Evolutionary conservation across 495 filamentous ascomycete species (phyloP).

Genomic region (Usnea hakonensis): DNA sequence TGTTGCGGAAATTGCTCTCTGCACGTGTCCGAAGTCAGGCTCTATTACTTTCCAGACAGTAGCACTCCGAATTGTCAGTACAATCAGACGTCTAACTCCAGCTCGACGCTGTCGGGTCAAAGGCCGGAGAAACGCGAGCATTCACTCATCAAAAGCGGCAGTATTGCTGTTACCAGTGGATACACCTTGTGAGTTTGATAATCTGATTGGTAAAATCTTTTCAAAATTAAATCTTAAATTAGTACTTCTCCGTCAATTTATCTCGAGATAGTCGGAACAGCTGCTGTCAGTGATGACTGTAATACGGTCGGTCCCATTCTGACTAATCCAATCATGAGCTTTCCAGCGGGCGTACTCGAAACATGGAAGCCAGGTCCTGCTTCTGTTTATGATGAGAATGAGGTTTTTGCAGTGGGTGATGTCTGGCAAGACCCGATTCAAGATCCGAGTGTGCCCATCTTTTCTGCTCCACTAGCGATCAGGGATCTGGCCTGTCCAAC

Average conservation of each 20-base stretch:
- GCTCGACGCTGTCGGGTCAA: neutral
- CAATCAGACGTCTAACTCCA: neutral
- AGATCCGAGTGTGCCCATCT: too few relatives aligned
- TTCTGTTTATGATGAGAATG: too few relatives aligned
- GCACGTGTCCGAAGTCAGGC: neutral
- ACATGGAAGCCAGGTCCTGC: neutral
- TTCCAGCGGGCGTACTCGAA: slow-evolving; percentile 8
- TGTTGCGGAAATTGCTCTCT: slow-evolving; percentile 3
- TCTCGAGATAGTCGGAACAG: slow-evolving; percentile 8
- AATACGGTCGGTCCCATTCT: neutral
- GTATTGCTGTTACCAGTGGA: slow-evolving; percentile 9
- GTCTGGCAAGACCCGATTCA: too few relatives aligned
- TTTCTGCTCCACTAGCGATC: neutral
- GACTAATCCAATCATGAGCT: neutral
- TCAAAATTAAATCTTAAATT: neutral
- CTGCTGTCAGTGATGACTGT: slow-evolving; percentile 4
- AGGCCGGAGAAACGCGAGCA: neutral
- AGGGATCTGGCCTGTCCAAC: slow-evolving; percentile 1
- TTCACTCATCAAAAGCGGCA: neutral
- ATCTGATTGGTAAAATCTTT: neutral
- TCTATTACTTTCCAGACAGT: slow-evolving; percentile 7
- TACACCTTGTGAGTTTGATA: slow-evolving; percentile 10
- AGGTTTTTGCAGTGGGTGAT: too few relatives aligned
- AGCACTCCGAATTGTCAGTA: neutral
- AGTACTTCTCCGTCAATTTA: slow-evolving; percentile 19